These are phyloP conservation scores for Earliella scabrosa DNA, from an alignment of 1,284 basidiomycete species.

Conservation along the genomic window DNA sequence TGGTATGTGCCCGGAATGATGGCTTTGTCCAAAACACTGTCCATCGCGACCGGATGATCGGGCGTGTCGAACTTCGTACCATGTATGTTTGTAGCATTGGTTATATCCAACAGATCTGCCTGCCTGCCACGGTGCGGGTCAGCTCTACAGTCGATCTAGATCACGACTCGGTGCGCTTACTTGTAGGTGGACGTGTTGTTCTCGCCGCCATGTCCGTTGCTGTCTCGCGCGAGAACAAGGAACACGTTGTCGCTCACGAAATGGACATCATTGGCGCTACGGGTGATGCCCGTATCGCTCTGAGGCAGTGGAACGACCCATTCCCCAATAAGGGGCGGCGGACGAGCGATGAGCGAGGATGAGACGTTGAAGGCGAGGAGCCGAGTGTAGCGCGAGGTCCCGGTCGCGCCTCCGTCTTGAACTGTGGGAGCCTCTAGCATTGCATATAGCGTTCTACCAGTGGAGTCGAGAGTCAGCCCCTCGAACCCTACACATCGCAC, in stretches of 20 bases:
- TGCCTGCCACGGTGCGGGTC: slow-evolving; percentile 38
- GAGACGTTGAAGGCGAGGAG: slow-evolving; percentile 61
- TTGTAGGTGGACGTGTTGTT: slow-evolving; percentile 60
- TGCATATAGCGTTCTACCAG: slow-evolving; percentile 57
- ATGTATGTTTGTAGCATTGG: slow-evolving; percentile 64
- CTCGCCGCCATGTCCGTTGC: slow-evolving; percentile 61
- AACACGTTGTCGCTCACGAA: slow-evolving; percentile 58
- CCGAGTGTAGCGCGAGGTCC: slow-evolving; percentile 55
- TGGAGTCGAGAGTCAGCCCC: slow-evolving; percentile 58
- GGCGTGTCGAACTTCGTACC: slow-evolving; percentile 60
- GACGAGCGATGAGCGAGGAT: slow-evolving; percentile 29
- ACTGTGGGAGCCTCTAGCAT: slow-evolving; percentile 68
- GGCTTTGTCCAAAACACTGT: slow-evolving; percentile 50
- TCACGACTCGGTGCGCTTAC: slow-evolving; percentile 36
- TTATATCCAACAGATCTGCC: slow-evolving; percentile 62
- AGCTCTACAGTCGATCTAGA: neutral
- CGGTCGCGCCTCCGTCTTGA: slow-evolving; percentile 63
- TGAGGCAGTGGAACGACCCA: slow-evolving; percentile 67
- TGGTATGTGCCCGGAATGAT: slow-evolving; percentile 62
- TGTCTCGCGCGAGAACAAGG: slow-evolving; percentile 63
- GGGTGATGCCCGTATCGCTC: slow-evolving; percentile 55
- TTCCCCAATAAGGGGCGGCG: slow-evolving; percentile 53
- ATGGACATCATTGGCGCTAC: slow-evolving; percentile 60
- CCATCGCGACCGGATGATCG: slow-evolving; percentile 53
- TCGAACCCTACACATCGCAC: slow-evolving; percentile 53